Conservation (phyloP, 495 filamentous ascomycete genomes). For the Hypoxylon perforatum region DNA sequence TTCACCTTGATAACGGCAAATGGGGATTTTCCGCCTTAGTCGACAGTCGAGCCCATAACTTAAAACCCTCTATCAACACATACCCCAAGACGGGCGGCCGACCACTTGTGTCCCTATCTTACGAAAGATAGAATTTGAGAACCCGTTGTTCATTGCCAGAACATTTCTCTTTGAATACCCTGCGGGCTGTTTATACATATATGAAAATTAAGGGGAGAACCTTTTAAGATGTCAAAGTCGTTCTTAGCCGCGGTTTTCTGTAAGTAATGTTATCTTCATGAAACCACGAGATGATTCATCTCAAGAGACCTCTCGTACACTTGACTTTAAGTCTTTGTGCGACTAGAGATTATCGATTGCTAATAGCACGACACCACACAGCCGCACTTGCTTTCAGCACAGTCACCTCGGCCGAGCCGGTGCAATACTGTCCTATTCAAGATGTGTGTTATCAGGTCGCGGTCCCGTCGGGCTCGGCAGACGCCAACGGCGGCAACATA, state of each 20-base stretch:
- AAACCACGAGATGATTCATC: background rate
- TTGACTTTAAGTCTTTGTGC: too few relatives aligned
- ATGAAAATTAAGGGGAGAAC: background rate
- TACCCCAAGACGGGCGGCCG: background rate
- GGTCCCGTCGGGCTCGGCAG: constrained; percentile 55
- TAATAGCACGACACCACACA: constrained; percentile 18
- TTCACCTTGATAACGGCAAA: background rate
- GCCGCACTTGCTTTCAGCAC: constrained; percentile 37
- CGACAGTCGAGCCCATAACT: constrained; percentile 13
- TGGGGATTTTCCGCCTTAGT: background rate
- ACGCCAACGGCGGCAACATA: constrained; percentile 60
- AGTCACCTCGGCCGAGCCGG: constrained; percentile 26
- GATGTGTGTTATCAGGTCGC: constrained; percentile 59
- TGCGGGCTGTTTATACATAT: too few relatives aligned
- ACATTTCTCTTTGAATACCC: background rate
- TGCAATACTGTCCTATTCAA: constrained; percentile 44
- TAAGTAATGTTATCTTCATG: constrained; percentile 22
- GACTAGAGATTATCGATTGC: too few relatives aligned
- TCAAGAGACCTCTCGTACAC: background rate
- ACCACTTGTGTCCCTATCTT: background rate
- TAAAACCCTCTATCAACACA: constrained; percentile 8
- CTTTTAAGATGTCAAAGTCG: constrained; percentile 13
- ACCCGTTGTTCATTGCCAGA: too few relatives aligned
- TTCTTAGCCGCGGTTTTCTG: constrained; percentile 31
- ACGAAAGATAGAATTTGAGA: background rate